These are phyloP conservation scores for Nothopassalora personata DNA, from an alignment of 2,329 filamentous ascomycete genomes.

Conservation along the genomic window DNA sequence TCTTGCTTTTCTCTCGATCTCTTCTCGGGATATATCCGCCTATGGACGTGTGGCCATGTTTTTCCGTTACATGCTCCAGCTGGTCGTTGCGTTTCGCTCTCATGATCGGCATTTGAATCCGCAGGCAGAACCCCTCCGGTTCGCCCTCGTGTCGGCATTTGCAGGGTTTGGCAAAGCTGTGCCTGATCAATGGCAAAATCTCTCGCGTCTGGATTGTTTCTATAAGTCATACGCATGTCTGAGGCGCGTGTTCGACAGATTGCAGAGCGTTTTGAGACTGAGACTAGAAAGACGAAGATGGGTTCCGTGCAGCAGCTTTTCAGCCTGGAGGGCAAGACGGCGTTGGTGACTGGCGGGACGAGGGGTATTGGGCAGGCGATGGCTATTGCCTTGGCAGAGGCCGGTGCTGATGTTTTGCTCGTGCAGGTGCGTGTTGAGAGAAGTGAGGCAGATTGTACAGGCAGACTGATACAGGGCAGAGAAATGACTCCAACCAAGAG, in stretches of 20 bases:
- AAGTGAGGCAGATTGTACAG: background rate
- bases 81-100: background rate
- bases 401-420: constrained; percentile 47
- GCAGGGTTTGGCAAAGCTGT: background rate
- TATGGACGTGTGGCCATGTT: background rate
- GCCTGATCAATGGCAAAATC: background rate
- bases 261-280: constrained; percentile 1
- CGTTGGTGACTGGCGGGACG: constrained; percentile 47
- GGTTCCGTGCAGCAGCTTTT: constrained; percentile 41
- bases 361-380: constrained; percentile 48
- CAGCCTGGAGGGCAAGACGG: constrained; percentile 46
- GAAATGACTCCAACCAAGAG: constrained; percentile 49
- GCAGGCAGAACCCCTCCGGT: background rate
- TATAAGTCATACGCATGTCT: background rate
- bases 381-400: constrained; percentile 47
- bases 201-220: background rate
- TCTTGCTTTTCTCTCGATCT: background rate
- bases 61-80: background rate
- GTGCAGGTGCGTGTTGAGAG: constrained; percentile 37
- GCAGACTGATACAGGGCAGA: constrained; percentile 34
- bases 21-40: background rate
- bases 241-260: constrained; percentile 1
- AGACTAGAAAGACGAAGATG: constrained; percentile 20
- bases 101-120: constrained; percentile 2
- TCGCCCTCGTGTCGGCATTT: background rate